Conservation (phyloP, 768 basidiomycete genomes). For the Leccinum barrowsii region DNA sequence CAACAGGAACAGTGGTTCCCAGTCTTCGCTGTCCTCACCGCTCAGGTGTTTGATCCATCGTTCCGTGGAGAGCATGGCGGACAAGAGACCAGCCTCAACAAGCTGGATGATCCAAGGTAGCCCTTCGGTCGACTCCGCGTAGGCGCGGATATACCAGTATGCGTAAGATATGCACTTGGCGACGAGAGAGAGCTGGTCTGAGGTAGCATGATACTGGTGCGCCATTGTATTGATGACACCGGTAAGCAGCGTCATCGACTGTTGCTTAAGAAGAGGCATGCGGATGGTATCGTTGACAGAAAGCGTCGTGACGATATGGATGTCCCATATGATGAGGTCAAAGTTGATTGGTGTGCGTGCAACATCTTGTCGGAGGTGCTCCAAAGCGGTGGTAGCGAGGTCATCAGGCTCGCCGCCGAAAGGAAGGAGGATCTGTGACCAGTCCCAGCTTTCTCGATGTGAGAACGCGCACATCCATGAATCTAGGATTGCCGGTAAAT, state of each 20-base stretch:
- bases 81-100: slow-evolving; percentile 24
- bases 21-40: slow-evolving; percentile 22
- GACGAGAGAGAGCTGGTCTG: slow-evolving; percentile 6
- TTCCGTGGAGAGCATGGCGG: slow-evolving; percentile 24
- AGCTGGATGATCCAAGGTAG: slow-evolving; percentile 25
- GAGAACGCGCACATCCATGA: slow-evolving; percentile 28
- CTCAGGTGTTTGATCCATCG: slow-evolving; percentile 23
- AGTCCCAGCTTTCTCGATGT: slow-evolving; percentile 22
- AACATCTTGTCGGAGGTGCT: slow-evolving; percentile 25
- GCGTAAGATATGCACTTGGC: slow-evolving; percentile 28
- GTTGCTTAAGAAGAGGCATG: slow-evolving; percentile 20
- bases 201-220: background rate
- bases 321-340: slow-evolving; percentile 29
- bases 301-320: slow-evolving; percentile 25
- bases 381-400: slow-evolving; percentile 23
- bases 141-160: slow-evolving; percentile 30
- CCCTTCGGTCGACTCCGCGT: slow-evolving; percentile 25
- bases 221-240: slow-evolving; percentile 17
- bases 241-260: slow-evolving; percentile 18
- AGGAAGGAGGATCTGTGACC: slow-evolving; percentile 25
- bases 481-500: slow-evolving; percentile 20
- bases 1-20: slow-evolving; percentile 27
- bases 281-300: slow-evolving; percentile 26
- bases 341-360: slow-evolving; percentile 20
- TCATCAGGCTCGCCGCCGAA: slow-evolving; percentile 16